phyloP scores from a whole-genome alignment of 495 filamentous ascomycete species.

The Penicillium maclennaniae region DNA sequence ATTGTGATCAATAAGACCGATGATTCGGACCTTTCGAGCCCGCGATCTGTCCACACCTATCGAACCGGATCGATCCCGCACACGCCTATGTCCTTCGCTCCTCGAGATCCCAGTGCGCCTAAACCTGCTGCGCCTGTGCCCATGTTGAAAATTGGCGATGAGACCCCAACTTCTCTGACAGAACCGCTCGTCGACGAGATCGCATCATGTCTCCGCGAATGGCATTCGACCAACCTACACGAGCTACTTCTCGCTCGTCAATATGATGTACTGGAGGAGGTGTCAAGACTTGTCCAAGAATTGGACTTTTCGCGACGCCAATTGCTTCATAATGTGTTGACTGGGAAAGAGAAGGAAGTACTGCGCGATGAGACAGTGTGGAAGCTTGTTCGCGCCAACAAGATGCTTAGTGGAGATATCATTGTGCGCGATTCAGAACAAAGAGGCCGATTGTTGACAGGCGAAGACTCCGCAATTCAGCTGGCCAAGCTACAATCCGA shows the following conservation, averaged over 20 bases:
- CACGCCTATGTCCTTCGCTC: slow-evolving; percentile 33
- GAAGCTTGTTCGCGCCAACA: slow-evolving; percentile 91
- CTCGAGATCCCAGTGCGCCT: slow-evolving; percentile 54
- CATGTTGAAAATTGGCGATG: slow-evolving; percentile 95
- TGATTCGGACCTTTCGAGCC: slow-evolving; percentile 29
- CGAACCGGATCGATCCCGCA: slow-evolving; percentile 31
- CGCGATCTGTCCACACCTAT: slow-evolving; percentile 29
- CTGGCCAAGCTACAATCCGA: slow-evolving; percentile 86
- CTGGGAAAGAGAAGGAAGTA: slow-evolving; percentile 68
- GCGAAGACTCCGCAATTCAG: slow-evolving; percentile 89
- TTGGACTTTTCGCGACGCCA: slow-evolving; percentile 82
- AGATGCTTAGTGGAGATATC: slow-evolving; percentile 83
- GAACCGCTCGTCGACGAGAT: slow-evolving; percentile 98
- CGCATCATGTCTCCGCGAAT: slow-evolving; percentile 91
- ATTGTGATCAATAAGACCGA: slow-evolving; percentile 40
- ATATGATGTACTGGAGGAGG: slow-evolving; percentile 75
- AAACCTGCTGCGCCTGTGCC: slow-evolving; percentile 90
- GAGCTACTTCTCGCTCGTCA: slow-evolving; percentile 80
- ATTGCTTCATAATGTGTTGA: slow-evolving; percentile 89
- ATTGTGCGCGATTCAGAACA: slow-evolving; percentile 87
- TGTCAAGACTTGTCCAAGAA: slow-evolving; percentile 71
- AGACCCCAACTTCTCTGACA: slow-evolving; percentile 80
- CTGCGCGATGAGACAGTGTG: slow-evolving; percentile 86
- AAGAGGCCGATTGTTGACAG: slow-evolving; percentile 80
- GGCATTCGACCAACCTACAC: slow-evolving; percentile 96